Evolutionary conservation across 371 early-diverging fungal genomes (phyloP), one percentile per base, ranked within the genome.

Genomic region (Apophysomyces sp.): DNA sequence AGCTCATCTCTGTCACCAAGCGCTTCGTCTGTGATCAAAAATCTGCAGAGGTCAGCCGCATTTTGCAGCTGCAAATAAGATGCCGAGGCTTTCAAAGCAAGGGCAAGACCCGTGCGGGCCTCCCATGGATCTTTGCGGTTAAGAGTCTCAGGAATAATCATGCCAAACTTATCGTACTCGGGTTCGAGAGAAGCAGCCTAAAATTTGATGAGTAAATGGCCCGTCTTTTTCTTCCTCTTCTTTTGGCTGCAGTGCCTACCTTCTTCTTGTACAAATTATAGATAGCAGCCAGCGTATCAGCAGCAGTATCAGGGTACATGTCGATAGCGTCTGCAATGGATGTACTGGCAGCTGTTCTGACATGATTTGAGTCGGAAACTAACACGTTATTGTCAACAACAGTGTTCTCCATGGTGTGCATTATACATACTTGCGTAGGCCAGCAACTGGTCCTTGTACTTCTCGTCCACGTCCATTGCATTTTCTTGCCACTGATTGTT

Each of bases 91-190:
- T 83, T 78, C 51, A 98, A 70, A 0, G 92, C 90, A 51, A 83
- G 74, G 0, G 92, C 94, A 27, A 97, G 76, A 41, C 96, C 95
- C 31, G 81, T 79, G 18, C 97, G 93, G 12, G 94, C 85, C 36
- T 84, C 87, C 77, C 89, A 92, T 26, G 91, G 90, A 71, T 98
- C 97, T 44, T 77, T 70, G 52, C 88, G 88, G 67, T 92, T 83
- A 57, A 94, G 68, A 0, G 96, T 92, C 54, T 89, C 92, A 12
- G 91, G 90, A 27, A 93, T 93, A 0, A 96, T 83, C 73, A 98
- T 89, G 49, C 96, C 97, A 61, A 84, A 95, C 41, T 88, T 88
- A 71, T 98, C 96, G 60, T 91, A 94, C 69, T 95, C 92, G 3
- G 96, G 96, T 26, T 87, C 88, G 12, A 94, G 84, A n/a, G 92